Evolutionary conservation across 116 monocot genomes (phyloP).

Genomic region (Zostera marina): DNA sequence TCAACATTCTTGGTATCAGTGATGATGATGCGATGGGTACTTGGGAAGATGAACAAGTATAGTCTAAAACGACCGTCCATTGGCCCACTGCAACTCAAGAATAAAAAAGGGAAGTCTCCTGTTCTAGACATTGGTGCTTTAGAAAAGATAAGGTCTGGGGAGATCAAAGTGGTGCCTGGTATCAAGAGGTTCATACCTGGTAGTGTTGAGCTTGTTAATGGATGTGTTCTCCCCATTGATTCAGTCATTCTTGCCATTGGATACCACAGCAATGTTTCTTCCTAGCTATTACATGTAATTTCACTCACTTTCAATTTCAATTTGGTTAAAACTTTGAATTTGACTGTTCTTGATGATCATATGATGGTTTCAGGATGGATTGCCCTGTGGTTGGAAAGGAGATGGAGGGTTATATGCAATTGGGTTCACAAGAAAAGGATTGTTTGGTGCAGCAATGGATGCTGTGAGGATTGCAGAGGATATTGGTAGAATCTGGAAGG

Average conservation of each 20-base stretch:
- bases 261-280: slow-evolving; percentile 66
- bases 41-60: no score
- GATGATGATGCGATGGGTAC: no score
- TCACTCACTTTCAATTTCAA: no score
- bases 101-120: slow-evolving; percentile 51
- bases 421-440: slow-evolving; percentile 47
- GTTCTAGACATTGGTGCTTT: slow-evolving; percentile 65
- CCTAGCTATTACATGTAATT: slow-evolving; percentile 24
- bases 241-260: no score
- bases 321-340: slow-evolving; percentile 7
- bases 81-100: no score
- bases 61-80: no score
- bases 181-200: no score
- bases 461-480: slow-evolving; percentile 23
- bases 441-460: slow-evolving; percentile 45
- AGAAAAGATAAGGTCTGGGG: slow-evolving; percentile 39
- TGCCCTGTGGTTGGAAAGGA: slow-evolving; percentile 38
- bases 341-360: slow-evolving; percentile 30
- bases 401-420: slow-evolving; percentile 41
- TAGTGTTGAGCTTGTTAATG: no score
- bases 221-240: no score
- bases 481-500: no score
- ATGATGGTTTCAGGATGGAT: slow-evolving; percentile 24
- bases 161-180: slow-evolving; percentile 34
- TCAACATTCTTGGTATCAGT: no score